phyloP scores from a whole-genome alignment of 2,329 filamentous ascomycete genomes.

The Annulohypoxylon truncatum region DNA sequence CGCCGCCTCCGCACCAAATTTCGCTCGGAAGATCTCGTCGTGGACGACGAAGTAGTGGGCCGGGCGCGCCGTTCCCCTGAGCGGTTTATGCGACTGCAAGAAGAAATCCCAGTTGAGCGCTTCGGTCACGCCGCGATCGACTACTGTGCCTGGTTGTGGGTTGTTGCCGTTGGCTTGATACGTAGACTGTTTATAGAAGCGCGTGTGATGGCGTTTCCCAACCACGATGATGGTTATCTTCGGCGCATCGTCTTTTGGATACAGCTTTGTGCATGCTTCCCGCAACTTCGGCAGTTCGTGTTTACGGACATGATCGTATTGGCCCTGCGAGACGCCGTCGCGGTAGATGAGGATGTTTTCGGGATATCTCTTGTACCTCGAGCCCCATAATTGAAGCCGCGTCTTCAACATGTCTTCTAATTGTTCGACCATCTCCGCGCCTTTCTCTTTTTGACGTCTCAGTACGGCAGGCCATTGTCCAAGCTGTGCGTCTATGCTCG shows the following conservation, averaged over 20 bases:
- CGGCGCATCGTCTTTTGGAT: conserved; percentile 64
- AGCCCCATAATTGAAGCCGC: conserved; percentile 69
- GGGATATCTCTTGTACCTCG: conserved; percentile 63
- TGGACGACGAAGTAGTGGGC: conserved; percentile 74
- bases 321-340: conserved; percentile 82
- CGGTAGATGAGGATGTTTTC: conserved; percentile 78
- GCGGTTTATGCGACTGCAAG: conserved; percentile 74
- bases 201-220: conserved; percentile 80
- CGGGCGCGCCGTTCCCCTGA: conserved; percentile 78
- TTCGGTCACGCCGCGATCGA: conserved; percentile 77
- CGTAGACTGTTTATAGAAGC: conserved; percentile 71
- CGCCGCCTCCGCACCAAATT: conserved; percentile 52
- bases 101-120: conserved; percentile 77
- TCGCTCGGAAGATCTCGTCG: conserved; percentile 64
- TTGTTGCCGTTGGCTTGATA: conserved; percentile 58
- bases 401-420: conserved; percentile 70
- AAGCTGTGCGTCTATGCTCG: conserved; percentile 69
- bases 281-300: conserved; percentile 69
- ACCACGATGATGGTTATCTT: conserved; percentile 75
- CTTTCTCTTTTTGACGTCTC: conserved; percentile 62
- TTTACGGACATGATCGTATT: conserved; percentile 70
- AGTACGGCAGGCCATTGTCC: conserved; percentile 76
- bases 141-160: conserved; percentile 74
- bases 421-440: conserved; percentile 72
- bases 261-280: conserved; percentile 66